Base-by-base conservation (phyloP, 1,284 basidiomycete species). In the Moesziomyces aphidis region DNA sequence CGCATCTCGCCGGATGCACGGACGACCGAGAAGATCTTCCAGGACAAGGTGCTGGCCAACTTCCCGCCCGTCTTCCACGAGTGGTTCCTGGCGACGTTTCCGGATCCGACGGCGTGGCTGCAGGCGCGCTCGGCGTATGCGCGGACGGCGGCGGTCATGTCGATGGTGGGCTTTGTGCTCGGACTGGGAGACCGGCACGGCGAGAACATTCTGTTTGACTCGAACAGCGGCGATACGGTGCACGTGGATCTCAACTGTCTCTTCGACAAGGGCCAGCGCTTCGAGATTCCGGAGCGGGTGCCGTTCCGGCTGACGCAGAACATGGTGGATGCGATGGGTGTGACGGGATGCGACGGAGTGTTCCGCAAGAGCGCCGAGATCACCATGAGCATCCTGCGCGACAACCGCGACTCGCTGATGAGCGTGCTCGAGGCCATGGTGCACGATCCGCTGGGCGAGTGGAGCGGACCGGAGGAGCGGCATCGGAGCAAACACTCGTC, bases 191-290 rank as follows among this genome's bases (percentile, higher is more conserved):
- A 99, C 85, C 89, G 97, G 49, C 97, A 99, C 84, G 91, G 93
- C 77, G 97, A 99, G 86, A 99, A 99, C 82, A 97, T 99, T 51
- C 88, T 99, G 11, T 90, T 99, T 47, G 97, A 99, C 81, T 89
- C 88, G 3, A 91, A 90, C 62, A 92, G 91, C 0, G 97, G 97
- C 4, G 95, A 97, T 82, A 90, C 93, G 2, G 92, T 99, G 2
- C 97, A 99, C 78, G 95, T 99, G 51, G 97, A 99, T 85, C 94
- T 99, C 79, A 98, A 99, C 84, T 98, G 95, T 86, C 88, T 99
- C 13, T 99, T 99, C 79, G 97, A 99, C 78, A 96, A 94, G 88
- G 94, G 81, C 9, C 93, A 92, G 86, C 89, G 89, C 3, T 89
- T 99, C 49, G 94, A 96, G 79, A 92, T 93, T 3, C 93, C 94